Evolutionary conservation across 2,329 filamentous ascomycete species (phyloP).

Genomic region (Zymoseptoria pseudotritici): DNA sequence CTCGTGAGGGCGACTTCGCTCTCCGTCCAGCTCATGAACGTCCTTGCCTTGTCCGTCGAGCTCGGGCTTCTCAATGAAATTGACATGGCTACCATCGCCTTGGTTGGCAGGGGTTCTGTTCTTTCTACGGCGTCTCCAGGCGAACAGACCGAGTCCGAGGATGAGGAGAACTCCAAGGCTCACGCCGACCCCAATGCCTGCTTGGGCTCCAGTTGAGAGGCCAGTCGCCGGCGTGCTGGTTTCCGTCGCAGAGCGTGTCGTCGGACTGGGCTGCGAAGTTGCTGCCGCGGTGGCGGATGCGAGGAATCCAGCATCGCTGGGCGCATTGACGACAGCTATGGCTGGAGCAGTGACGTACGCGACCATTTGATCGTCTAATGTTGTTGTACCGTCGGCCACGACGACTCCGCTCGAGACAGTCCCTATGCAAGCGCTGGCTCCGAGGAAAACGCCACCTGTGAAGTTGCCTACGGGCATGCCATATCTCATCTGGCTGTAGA

Average conservation of each 20-base stretch:
- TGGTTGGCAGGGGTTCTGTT: background rate
- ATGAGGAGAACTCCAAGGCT: background rate
- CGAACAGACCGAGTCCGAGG: background rate
- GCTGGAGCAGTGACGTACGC: background rate
- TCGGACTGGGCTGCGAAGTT: background rate
- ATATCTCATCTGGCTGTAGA: background rate
- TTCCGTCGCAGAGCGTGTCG: background rate
- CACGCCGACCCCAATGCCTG: background rate
- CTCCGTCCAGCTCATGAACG: too few species aligned
- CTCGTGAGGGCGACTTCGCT: background rate
- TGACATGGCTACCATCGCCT: background rate
- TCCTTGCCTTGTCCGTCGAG: too few species aligned
- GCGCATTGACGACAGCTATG: background rate
- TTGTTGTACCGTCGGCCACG: too few species aligned
- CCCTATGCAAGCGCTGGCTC: background rate
- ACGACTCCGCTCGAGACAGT: background rate
- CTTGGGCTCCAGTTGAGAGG: background rate
- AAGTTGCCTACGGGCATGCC: background rate
- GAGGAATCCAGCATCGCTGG: background rate
- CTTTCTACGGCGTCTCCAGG: background rate
- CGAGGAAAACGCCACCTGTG: background rate
- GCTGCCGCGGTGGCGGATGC: too few species aligned
- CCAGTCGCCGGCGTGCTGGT: background rate
- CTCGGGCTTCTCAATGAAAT: background rate
- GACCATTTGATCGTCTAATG: background rate